Conservation (phyloP, 73 alveolate genomes). For the Breviolum minutum region DNA sequence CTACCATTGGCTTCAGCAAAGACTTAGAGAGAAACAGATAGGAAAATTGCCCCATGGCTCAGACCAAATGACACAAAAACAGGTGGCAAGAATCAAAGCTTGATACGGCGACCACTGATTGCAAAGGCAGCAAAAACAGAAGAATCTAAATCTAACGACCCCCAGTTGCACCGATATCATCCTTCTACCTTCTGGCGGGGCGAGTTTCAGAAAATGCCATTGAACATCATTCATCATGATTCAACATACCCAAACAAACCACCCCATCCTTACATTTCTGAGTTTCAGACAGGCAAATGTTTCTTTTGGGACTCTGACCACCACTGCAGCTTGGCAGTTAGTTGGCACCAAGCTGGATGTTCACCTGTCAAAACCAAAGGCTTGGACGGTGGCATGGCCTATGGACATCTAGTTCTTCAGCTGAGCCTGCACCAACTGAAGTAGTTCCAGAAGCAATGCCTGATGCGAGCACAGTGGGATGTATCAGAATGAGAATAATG, state of each 20-base stretch:
- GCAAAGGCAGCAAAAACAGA: too few species aligned
- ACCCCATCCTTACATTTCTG: not conserved
- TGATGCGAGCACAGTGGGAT: not conserved
- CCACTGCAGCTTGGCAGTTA: conserved; percentile 90
- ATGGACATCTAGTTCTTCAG: not conserved
- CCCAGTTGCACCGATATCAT: too few species aligned
- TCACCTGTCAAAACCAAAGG: conserved; percentile 3
- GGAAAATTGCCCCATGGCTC: too few species aligned
- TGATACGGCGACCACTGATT: too few species aligned
- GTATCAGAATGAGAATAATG: not conserved
- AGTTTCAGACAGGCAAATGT: conserved; percentile 85
- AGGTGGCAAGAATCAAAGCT: too few species aligned
- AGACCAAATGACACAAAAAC: too few species aligned
- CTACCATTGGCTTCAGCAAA: too few species aligned
- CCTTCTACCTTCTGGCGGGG: too few species aligned
- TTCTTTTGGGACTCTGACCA: conserved; percentile 94
- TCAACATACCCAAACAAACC: not conserved
- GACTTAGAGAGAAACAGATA: too few species aligned
- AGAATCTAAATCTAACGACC: too few species aligned
- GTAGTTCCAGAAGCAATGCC: conserved; percentile 66
- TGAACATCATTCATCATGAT: too few species aligned
- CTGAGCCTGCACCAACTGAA: conserved; percentile 31
- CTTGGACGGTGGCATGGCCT: not conserved
- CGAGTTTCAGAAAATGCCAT: too few species aligned
- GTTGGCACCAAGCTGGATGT: conserved; percentile 86